phyloP scores from a whole-genome alignment of 2,329 filamentous ascomycete species.

The Eutypella sp. region DNA sequence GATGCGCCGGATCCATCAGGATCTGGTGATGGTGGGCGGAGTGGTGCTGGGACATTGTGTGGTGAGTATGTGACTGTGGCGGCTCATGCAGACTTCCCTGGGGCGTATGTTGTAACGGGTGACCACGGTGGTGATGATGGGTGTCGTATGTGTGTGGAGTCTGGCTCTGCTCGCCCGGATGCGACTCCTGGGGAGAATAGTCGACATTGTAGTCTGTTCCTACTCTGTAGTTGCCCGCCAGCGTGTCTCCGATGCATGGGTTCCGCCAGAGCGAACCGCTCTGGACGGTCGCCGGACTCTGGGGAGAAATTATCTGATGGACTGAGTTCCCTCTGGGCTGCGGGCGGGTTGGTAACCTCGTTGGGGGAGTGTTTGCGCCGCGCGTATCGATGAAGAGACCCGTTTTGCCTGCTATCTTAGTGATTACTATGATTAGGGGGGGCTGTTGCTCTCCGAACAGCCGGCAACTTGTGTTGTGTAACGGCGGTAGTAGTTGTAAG shows the following conservation, averaged over 20 bases:
- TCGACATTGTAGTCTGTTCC: constrained; percentile 68
- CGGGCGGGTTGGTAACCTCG: constrained; percentile 30
- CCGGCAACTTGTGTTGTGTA: constrained; percentile 32
- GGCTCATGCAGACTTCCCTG: constrained; percentile 44
- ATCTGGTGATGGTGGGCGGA: constrained; percentile 48
- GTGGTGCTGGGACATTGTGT: constrained; percentile 40
- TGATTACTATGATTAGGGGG: constrained; percentile 19
- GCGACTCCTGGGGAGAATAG: constrained; percentile 64
- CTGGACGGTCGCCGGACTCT: constrained; percentile 65
- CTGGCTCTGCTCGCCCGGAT: constrained; percentile 61
- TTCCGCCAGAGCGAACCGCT: constrained; percentile 72
- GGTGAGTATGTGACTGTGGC: constrained; percentile 31
- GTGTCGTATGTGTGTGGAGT: constrained; percentile 58
- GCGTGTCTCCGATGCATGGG: constrained; percentile 67
- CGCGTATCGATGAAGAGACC: constrained; percentile 26
- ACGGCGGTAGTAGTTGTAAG: constrained; percentile 18
- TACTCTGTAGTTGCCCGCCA: constrained; percentile 70
- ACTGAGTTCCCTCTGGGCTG: constrained; percentile 51
- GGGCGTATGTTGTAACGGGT: constrained; percentile 44
- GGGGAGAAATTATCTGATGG: constrained; percentile 54
- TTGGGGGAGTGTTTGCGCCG: constrained; percentile 23
- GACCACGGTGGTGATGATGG: constrained; percentile 41
- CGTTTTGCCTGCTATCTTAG: constrained; percentile 24
- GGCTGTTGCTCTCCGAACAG: constrained; percentile 25
- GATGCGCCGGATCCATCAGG: constrained; percentile 51